Conservation (phyloP, 2,329 filamentous ascomycete species). For the Ceratocystis eucalypticola region DNA sequence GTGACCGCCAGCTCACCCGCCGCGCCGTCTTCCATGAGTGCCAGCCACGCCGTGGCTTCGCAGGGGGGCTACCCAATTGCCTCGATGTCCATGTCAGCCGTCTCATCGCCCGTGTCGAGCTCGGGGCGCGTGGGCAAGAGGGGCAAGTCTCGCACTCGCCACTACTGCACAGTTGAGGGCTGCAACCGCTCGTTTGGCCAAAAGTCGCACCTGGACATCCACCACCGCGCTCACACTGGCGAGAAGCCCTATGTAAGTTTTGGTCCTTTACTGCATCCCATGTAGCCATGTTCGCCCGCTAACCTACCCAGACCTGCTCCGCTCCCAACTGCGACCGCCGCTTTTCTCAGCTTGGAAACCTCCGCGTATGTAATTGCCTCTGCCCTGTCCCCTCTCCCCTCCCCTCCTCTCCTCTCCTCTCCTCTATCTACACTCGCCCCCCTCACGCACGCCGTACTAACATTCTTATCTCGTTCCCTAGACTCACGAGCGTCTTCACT, state of each 20-base stretch:
- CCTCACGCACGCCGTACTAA: background rate
- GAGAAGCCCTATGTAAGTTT: conserved; percentile 71
- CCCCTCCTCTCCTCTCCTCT: no score
- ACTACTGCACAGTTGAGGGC: conserved; percentile 57
- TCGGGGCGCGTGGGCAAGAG: background rate
- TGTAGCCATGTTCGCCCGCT: conserved; percentile 22
- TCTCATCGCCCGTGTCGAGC: background rate
- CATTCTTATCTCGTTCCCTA: conserved; percentile 25
- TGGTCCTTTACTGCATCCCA: background rate
- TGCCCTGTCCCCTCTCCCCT: background rate
- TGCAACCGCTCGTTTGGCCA: conserved; percentile 79
- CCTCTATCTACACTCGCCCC: background rate
- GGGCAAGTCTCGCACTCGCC: conserved; percentile 12
- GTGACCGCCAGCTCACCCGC: background rate
- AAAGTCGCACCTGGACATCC: conserved; percentile 86
- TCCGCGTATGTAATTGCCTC: conserved; percentile 47
- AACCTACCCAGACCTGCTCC: conserved; percentile 44
- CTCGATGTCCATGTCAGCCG: conserved; percentile 13
- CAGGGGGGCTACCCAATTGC: background rate
- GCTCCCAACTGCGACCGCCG: conserved; percentile 59
- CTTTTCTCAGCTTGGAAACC: conserved; percentile 83
- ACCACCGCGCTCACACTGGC: conserved; percentile 76
- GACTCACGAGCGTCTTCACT: conserved; percentile 80
- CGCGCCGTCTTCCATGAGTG: background rate
- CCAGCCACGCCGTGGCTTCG: background rate